These are phyloP conservation scores for Ampelocalamus luodianensis DNA, from an alignment of 176 grass and related monocot species.

Conservation along the genomic window DNA sequence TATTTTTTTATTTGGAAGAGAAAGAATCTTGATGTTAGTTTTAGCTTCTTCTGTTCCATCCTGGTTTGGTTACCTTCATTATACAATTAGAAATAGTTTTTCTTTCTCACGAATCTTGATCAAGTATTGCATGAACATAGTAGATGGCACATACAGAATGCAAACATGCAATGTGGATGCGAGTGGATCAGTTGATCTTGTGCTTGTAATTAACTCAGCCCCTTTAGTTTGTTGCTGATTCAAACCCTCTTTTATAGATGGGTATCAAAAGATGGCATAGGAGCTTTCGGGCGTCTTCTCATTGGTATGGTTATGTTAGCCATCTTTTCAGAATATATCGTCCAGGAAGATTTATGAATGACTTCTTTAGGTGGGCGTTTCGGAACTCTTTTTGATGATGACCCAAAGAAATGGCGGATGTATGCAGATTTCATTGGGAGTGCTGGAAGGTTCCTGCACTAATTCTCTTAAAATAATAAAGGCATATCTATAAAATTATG, in stretches of 20 bases:
- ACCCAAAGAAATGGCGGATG: conserved; percentile 97
- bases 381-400: conserved; percentile 89
- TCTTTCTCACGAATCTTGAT: not conserved
- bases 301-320: conserved; percentile 62
- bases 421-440: conserved; percentile 98
- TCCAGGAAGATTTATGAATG: conserved; percentile 35
- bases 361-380: conserved; percentile 75
- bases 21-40: conserved; percentile 9
- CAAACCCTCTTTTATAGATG: conserved; percentile 59
- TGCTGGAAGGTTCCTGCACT: conserved; percentile 72
- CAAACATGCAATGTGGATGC: conserved; percentile 7
- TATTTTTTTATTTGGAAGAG: not conserved
- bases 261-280: conserved; percentile 96
- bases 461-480: conserved; percentile 27
- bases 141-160: not conserved
- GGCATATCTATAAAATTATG: not conserved
- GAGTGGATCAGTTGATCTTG: conserved; percentile 13
- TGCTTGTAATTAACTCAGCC: conserved; percentile 16
- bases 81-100: not conserved
- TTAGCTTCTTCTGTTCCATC: conserved; percentile 6
- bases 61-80: not conserved
- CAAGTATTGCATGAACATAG: conserved; percentile 9
- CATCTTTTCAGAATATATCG: conserved; percentile 18
- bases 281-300: conserved; percentile 83
- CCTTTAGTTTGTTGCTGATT: conserved; percentile 25